phyloP scores from a whole-genome alignment of 257 asterid species.

The Orobanche coerulescens region DNA sequence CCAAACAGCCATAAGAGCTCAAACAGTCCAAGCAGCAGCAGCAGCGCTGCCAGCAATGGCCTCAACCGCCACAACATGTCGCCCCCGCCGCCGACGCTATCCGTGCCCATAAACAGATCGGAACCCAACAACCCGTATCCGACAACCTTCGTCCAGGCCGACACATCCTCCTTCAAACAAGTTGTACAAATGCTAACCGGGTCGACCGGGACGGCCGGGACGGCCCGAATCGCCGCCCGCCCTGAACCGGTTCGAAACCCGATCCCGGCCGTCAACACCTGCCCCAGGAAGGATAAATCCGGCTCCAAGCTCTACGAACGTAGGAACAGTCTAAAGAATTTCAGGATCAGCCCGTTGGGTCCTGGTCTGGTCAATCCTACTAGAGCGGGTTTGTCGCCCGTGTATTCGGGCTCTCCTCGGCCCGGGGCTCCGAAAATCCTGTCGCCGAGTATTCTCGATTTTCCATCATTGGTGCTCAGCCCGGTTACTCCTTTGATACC shows the following conservation, averaged over 20 bases:
- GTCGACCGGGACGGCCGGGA: conserved; percentile 39
- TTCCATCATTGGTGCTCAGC: conserved; percentile 70
- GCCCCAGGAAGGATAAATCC: conserved; percentile 52
- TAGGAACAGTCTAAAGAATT: conserved; percentile 51
- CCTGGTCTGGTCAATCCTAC: conserved; percentile 34
- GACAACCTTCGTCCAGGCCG: conserved; percentile 94
- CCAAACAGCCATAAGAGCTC: conserved; percentile 32
- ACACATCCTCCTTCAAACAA: conserved; percentile 77
- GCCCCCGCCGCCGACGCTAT: conserved; percentile 6
- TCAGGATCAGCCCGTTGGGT: conserved; percentile 66
- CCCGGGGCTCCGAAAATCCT: conserved; percentile 46
- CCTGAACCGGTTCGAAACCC: conserved; percentile 39
- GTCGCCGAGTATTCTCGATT: conserved; percentile 78
- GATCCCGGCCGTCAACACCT: conserved; percentile 56
- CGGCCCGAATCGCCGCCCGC: too few species aligned
- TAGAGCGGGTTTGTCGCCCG: conserved; percentile 27
- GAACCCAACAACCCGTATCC: conserved; percentile 78
- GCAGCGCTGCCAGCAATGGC: conserved; percentile 10
- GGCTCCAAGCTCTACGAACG: conserved; percentile 70
- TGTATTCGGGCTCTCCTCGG: conserved; percentile 49
- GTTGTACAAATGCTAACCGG: conserved; percentile 96
- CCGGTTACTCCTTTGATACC: conserved; percentile 85
- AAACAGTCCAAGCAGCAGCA: conserved; percentile 30
- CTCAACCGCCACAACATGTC: conserved; percentile 26
- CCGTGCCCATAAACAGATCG: conserved; percentile 62